Base-by-base conservation (phyloP, 2,329 filamentous ascomycete species). In the Aspergillus floridensis region DNA sequence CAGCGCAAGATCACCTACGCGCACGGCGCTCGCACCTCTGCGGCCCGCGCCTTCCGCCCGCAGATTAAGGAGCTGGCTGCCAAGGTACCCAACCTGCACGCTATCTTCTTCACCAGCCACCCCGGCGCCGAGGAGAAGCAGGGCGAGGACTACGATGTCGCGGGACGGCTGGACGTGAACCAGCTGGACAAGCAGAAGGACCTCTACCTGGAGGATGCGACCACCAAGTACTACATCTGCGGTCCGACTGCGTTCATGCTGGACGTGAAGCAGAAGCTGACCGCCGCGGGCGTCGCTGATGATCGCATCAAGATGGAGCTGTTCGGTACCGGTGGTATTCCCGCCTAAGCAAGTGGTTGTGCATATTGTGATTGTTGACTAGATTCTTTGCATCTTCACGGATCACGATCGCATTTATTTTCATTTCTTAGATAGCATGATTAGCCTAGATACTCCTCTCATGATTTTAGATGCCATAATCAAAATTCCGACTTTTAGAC, bases 171-270 rank as follows among this genome's bases (percentile, higher is more conserved):
- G 16, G 80, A 86, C 59, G 71, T 92, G n/a, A 73, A 77, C 32
- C 80, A 79, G 57, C 70, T 91, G 41, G 80, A 84, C 63, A 71
- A 74, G 24, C 77, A 83, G 8, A 68, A 75, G 0, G 78, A 84
- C 49, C 75, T 93, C n/a, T 84, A 81, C 64, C 70, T 87, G 1
- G 76, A 79, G 21, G 77, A 88, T 65, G 53, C 73, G 0, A 75
- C 75, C 48, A 80, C 90, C 0, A 79, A 86, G 68, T 93, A 92
- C 72, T 92, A 84, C 66, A 76, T 91, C 56, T 93, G 90, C 68
- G 90, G 90, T 0, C 89, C 90, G 0, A 80, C 82, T 60, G 70
- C 72, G 7, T 93, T 92, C 79, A 93, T 93, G 90, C 67, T 81
- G 10, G 82, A 85, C 41, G 77, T 84, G 22, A 78, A 84, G 63